phyloP scores from a whole-genome alignment of 805 yeast species.

The Ogataea methanolica region DNA sequence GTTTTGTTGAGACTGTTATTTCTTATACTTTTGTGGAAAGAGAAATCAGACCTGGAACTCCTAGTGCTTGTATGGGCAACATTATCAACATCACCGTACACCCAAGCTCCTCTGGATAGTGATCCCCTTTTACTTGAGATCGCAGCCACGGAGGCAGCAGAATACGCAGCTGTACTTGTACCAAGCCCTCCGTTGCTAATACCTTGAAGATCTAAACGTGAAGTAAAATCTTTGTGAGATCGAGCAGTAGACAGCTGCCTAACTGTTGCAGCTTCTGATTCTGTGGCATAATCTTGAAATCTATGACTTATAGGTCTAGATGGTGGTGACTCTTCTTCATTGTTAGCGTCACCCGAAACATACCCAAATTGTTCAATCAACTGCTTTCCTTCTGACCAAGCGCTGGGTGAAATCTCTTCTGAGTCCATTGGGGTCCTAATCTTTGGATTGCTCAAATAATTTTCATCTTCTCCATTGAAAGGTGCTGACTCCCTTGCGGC shows the following conservation, averaged over 20 bases:
- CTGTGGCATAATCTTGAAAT: slow-evolving; percentile 2
- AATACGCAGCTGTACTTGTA: background rate
- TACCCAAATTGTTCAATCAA: slow-evolving; percentile 22
- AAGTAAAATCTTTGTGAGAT: background rate
- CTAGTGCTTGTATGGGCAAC: slow-evolving; percentile 12
- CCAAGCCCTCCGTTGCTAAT: background rate
- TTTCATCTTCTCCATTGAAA: background rate
- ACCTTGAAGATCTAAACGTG: background rate
- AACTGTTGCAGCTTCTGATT: slow-evolving; percentile 6
- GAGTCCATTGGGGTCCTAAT: slow-evolving; percentile 8
- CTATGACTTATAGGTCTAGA: background rate
- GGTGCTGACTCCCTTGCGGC: background rate
- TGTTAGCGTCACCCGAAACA: slow-evolving; percentile 10
- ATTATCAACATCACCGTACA: slow-evolving; percentile 17
- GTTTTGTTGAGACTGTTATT: background rate
- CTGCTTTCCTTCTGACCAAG: slow-evolving; percentile 21
- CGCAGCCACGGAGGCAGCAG: slow-evolving; percentile 17
- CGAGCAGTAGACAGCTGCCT: background rate
- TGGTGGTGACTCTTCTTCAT: background rate
- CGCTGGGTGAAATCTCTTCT: slow-evolving; percentile 9
- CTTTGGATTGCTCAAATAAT: slow-evolving; percentile 7
- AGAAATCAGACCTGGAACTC: slow-evolving; percentile 17
- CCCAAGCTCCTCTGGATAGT: slow-evolving; percentile 12
- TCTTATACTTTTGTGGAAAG: slow-evolving; percentile 6
- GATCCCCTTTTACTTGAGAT: slow-evolving; percentile 18